These are phyloP conservation scores for Phytophthora sp. DNA, from an alignment of 352 stramenopile genomes.

Conservation along the genomic window DNA sequence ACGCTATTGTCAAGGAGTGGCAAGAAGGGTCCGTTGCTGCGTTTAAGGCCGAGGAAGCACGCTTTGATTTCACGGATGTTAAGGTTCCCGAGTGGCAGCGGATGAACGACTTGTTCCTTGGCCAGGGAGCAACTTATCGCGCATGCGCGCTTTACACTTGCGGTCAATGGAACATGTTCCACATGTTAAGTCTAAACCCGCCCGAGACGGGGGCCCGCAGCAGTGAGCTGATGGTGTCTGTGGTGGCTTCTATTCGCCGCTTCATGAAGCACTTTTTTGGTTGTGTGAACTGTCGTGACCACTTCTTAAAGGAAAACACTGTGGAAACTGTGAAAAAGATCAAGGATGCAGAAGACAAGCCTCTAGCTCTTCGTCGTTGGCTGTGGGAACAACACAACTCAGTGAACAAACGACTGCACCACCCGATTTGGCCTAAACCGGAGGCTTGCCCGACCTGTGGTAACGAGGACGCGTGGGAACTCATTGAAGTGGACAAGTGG, in stretches of 20 bases:
- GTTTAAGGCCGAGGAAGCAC: constrained; percentile 64
- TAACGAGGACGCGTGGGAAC: constrained; percentile 58
- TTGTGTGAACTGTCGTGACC: constrained; percentile 76
- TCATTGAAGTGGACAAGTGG: constrained; percentile 82
- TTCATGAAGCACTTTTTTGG: constrained; percentile 90
- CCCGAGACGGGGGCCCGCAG: constrained; percentile 40
- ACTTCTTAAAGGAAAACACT: constrained; percentile 83
- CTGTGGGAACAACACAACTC: constrained; percentile 88
- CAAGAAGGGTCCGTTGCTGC: constrained; percentile 51
- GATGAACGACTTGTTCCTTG: constrained; percentile 65
- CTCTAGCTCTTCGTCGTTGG: constrained; percentile 71
- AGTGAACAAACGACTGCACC: constrained; percentile 79
- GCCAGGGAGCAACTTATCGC: constrained; percentile 66
- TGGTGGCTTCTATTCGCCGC: constrained; percentile 76
- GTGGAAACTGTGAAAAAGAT: constrained; percentile 72
- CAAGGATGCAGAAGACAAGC: constrained; percentile 68
- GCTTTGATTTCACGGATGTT: constrained; percentile 54
- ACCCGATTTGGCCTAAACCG: constrained; percentile 80
- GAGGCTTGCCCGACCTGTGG: constrained; percentile 77
- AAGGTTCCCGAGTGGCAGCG: constrained; percentile 72
- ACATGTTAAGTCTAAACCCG: constrained; percentile 85
- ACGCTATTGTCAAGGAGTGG: constrained; percentile 66
- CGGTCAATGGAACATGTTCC: constrained; percentile 89
- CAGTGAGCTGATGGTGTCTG: constrained; percentile 64
- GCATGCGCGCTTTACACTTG: constrained; percentile 84